A percentile compares a stretch with the other conserved stretches of the same genome.
These are phyloP conservation scores for Vicia villosa DNA, from an alignment of 306 rosid genomes.

Conservation along the genomic window DNA sequence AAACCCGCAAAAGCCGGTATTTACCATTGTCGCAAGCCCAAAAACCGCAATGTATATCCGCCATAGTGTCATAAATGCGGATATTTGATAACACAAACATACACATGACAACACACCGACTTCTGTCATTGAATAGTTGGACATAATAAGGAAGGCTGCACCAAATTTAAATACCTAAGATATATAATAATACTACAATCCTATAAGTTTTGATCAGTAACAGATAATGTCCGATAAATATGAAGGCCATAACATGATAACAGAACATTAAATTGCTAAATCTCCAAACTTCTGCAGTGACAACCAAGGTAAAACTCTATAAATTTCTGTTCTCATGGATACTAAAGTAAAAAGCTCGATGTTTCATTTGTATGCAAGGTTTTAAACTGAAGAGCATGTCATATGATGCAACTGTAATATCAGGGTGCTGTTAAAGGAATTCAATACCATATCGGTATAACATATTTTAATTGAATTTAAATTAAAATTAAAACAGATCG, in stretches of 20 bases:
- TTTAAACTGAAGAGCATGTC: not conserved
- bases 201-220: not conserved
- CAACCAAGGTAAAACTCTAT: conserved; percentile 7
- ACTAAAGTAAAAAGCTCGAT: conserved; percentile 1
- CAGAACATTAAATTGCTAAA: conserved; percentile 6
- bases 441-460: not conserved
- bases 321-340: not conserved
- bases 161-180: conserved; percentile 13
- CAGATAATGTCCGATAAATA: conserved; percentile 21
- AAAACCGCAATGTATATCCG: too few relatives aligned
- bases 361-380: not conserved
- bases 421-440: not conserved
- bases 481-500: not conserved
- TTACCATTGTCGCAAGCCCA: too few relatives aligned
- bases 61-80: too few relatives aligned
- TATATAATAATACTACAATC: not conserved
- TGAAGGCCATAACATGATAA: not conserved
- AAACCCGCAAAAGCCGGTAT: too few relatives aligned
- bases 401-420: conserved; percentile 2
- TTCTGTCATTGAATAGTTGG: not conserved
- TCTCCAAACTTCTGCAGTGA: conserved; percentile 1
- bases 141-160: conserved; percentile 9
- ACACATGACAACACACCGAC: conserved; percentile 14
- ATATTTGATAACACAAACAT: too few relatives aligned
- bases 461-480: not conserved